These are phyloP conservation scores for Oryza meyeriana DNA, from an alignment of 176 grass and related monocot genomes.

Conservation along the genomic window DNA sequence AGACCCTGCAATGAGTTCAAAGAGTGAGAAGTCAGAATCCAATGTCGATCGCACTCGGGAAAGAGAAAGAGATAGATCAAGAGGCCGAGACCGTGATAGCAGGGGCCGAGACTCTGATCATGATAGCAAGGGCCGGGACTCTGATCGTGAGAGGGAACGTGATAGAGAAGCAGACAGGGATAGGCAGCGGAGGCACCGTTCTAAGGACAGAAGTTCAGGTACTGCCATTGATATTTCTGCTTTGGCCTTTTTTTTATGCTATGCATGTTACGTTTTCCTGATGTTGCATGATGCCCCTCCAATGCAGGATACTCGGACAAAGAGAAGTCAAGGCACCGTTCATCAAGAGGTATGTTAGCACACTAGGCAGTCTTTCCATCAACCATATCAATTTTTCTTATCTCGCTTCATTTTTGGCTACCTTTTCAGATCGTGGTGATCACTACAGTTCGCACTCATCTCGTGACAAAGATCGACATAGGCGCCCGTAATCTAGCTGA, in stretches of 20 bases:
- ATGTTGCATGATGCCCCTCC: conserved; percentile 10
- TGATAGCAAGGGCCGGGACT: conserved; percentile 62
- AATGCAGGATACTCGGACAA: conserved; percentile 57
- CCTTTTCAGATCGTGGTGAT: conserved; percentile 49
- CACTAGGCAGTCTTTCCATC: background rate
- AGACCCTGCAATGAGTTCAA: conserved; percentile 35
- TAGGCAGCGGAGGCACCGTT: conserved; percentile 49
- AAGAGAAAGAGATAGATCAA: conserved; percentile 76
- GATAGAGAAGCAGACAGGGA: conserved; percentile 53
- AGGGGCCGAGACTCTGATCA: conserved; percentile 57
- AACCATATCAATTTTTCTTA: conserved; percentile 10
- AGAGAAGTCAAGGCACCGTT: conserved; percentile 64
- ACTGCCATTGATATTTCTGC: conserved; percentile 12
- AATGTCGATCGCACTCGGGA: conserved; percentile 50
- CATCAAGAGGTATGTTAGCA: conserved; percentile 58
- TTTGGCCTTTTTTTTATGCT: background rate
- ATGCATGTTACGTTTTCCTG: background rate
- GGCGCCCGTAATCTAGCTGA: conserved; percentile 40
- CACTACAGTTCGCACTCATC: conserved; percentile 52
- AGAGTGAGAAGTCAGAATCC: conserved; percentile 64
- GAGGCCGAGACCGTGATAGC: conserved; percentile 35
- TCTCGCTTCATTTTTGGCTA: background rate
- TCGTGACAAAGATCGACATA: conserved; percentile 65
- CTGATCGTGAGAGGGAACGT: conserved; percentile 54
- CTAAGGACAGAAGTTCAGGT: conserved; percentile 81